Base-by-base conservation (phyloP, 140 eudicot species). In the Ambrosia hybrid region DNA sequence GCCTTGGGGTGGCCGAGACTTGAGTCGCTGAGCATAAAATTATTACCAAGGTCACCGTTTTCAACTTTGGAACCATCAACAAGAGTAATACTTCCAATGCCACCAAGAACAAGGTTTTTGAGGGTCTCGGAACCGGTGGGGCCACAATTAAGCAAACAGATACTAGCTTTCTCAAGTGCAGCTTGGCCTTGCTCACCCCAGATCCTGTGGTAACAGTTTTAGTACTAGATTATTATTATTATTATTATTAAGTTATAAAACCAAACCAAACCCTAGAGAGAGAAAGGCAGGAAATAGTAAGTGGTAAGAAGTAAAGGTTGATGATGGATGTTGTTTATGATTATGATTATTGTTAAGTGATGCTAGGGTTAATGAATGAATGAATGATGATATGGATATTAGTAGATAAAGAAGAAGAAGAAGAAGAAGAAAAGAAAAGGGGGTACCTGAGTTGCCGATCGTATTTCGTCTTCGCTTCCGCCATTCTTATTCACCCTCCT, bases 141-240 rank as follows among this genome's bases (percentile, higher is more conserved):
- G 2, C 98, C 98, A 80, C 98, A 93, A 65, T 93, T 93, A 73
- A 93, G 91, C 80, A 93, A 87, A 66, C 98, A 93, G 33, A 93
- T 80, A 83, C 98, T 93, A 21, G 97, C 89, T 84, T 90, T 93
- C 79, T 90, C 98, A 48, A 93, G 86, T 9, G 97, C 97, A 80
- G 93, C 78, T 74, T 93, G 98, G 73, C 98, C 98, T 81, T 90
- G 98, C 78, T 93, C 98, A 69, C 98, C 98, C 98, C 98, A 93
- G 13, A 93, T 93, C 86, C 98, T 92, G 86, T 82, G 73, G 33
- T 12, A 1, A 75, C 45, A n/a, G n/a, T n/a, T n/a, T n/a, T n/a
- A n/a, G n/a, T n/a, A n/a, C n/a, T n/a, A n/a, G n/a, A n/a, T n/a
- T n/a, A n/a, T n/a, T n/a, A n/a, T n/a, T n/a, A n/a, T n/a, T 21